These are phyloP conservation scores for Beta lomatogona DNA, from an alignment of 179 eudicot species.

Conservation along the genomic window DNA sequence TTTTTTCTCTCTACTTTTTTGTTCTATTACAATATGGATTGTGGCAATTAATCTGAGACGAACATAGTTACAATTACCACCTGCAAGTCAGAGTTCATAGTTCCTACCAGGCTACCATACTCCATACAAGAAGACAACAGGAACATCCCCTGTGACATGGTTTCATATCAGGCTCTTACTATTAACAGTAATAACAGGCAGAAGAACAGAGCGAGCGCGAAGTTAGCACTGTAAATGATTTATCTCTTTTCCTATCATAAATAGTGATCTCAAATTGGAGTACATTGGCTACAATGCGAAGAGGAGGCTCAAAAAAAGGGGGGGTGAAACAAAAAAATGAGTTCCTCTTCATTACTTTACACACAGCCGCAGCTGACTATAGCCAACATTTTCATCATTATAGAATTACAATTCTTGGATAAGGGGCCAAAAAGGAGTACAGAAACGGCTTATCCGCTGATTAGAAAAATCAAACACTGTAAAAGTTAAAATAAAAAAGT, in stretches of 20 bases:
- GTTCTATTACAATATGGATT: no score
- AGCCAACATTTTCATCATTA: slow-evolving; percentile 12
- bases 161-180: not conserved
- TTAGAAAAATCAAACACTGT: slow-evolving; percentile 11
- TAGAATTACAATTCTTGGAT: slow-evolving; percentile 17
- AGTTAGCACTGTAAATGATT: not conserved
- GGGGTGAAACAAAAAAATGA: not conserved
- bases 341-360: slow-evolving; percentile 30
- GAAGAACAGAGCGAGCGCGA: not conserved
- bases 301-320: not conserved
- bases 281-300: not conserved
- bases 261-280: not conserved
- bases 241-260: not conserved
- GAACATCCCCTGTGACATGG: no score
- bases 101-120: no score
- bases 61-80: no score
- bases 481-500: not conserved
- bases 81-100: no score
- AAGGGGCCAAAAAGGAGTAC: slow-evolving; percentile 16
- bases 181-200: no score
- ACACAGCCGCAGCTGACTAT: slow-evolving; percentile 34
- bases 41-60: no score
- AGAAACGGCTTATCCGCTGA: slow-evolving; percentile 25
- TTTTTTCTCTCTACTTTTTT: no score
- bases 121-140: no score